phyloP scores from a whole-genome alignment of 352 stramenopile genomes.

The Phytopythium delawarense region DNA sequence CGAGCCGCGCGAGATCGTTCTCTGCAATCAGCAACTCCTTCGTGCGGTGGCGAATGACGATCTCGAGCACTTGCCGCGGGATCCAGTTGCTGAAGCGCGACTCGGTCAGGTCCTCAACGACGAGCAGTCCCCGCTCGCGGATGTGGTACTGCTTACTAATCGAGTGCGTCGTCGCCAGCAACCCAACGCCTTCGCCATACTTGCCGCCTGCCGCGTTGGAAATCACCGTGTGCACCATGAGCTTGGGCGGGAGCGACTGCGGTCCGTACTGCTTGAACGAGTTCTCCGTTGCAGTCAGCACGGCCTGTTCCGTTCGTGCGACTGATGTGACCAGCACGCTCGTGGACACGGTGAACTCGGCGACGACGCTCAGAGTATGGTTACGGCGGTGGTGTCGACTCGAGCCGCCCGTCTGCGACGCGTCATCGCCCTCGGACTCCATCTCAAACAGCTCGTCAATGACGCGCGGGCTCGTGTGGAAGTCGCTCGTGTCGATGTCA shows the following conservation, averaged over 20 bases:
- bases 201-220: slow-evolving; percentile 62
- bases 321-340: slow-evolving; percentile 57
- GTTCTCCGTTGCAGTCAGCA: slow-evolving; percentile 56
- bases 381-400: slow-evolving; percentile 9
- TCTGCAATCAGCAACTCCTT: slow-evolving; percentile 75
- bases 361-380: slow-evolving; percentile 52
- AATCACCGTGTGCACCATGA: slow-evolving; percentile 78
- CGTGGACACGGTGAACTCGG: slow-evolving; percentile 73
- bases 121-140: slow-evolving; percentile 70
- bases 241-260: slow-evolving; percentile 50
- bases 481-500: slow-evolving; percentile 31
- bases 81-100: slow-evolving; percentile 84
- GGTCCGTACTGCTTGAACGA: slow-evolving; percentile 72
- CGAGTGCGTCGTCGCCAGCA: slow-evolving; percentile 43
- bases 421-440: slow-evolving; percentile 49
- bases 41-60: slow-evolving; percentile 69
- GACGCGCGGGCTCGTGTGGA: slow-evolving; percentile 35
- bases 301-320: slow-evolving; percentile 54
- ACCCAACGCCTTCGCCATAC: slow-evolving; percentile 50
- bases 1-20: slow-evolving; percentile 69
- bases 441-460: slow-evolving; percentile 84
- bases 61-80: slow-evolving; percentile 75
- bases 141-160: slow-evolving; percentile 88
- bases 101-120: slow-evolving; percentile 81
- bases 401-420: slow-evolving; percentile 31